Percentiles rank a stretch among this genome's conserved stretches.
phyloP scores from a whole-genome alignment of 2,329 filamentous ascomycete species.

The Alternaria panax region DNA sequence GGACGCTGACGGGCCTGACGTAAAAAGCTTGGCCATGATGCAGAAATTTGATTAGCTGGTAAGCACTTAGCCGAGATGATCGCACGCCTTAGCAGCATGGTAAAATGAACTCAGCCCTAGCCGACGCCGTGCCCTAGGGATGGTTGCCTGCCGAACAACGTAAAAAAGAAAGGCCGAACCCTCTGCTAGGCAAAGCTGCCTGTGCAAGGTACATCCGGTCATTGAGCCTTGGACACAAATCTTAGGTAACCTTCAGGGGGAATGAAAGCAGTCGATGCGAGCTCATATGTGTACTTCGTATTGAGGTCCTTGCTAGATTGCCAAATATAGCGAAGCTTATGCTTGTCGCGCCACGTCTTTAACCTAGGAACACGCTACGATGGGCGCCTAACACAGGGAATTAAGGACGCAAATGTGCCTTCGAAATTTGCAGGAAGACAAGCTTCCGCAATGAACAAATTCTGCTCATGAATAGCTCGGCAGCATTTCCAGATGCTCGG shows the following conservation, averaged over 20 bases:
- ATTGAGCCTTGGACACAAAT: not conserved
- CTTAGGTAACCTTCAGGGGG: not conserved
- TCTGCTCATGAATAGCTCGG: not conserved
- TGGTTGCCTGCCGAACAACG: not conserved
- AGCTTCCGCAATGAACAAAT: not conserved
- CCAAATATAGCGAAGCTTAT: not conserved
- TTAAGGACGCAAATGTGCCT: not conserved
- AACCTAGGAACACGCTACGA: not conserved
- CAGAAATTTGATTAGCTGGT: not conserved
- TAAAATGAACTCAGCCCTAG: not conserved
- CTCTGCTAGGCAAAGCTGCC: not conserved
- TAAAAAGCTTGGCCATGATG: not conserved
- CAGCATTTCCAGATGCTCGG: not conserved
- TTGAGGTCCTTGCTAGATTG: not conserved
- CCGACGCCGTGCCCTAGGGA: not conserved
- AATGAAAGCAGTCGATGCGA: not conserved
- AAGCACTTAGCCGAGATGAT: not conserved
- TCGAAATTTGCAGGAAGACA: not conserved
- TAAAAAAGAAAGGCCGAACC: not conserved
- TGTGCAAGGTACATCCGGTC: not conserved
- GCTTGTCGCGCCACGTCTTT: not conserved
- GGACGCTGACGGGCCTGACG: not conserved
- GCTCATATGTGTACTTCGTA: not conserved
- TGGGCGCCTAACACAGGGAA: not conserved
- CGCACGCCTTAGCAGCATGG: not conserved